phyloP scores from a whole-genome alignment of 169 alveolate species.

The Plasmodium ovale region DNA sequence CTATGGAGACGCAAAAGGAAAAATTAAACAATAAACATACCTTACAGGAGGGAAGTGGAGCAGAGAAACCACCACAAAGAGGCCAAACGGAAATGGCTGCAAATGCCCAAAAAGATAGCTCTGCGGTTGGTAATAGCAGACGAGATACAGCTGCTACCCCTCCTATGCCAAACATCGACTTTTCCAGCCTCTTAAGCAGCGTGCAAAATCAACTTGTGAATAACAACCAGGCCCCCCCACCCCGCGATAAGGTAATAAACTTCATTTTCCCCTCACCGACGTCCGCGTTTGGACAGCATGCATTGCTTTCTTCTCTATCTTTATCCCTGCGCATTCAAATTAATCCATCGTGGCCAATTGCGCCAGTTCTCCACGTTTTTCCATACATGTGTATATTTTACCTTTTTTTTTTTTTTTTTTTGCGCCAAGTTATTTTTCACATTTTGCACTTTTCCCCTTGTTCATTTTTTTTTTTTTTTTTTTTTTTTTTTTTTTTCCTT shows the following conservation, averaged over 20 bases:
- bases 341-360: no score
- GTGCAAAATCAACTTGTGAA: conserved; percentile 32
- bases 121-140: neutral
- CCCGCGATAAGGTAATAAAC: conserved; percentile 42
- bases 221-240: neutral
- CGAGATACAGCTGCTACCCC: neutral
- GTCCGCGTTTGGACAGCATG: neutral
- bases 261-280: neutral
- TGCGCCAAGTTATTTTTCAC: neutral
- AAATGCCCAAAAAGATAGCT: neutral
- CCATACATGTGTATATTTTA: neutral
- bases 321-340: neutral
- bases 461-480: neutral
- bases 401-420: neutral
- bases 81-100: neutral
- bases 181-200: conserved; percentile 31
- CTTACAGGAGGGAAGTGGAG: neutral
- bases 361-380: no score
- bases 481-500: no score
- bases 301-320: neutral
- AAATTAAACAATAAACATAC: conserved; percentile 5
- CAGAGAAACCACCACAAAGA: neutral
- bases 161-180: conserved; percentile 33
- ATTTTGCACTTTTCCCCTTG: neutral
- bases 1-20: neutral